Conservation (phyloP, 352 stramenopile genomes). For the Hyaloperonospora arabidopsidis region DNA sequence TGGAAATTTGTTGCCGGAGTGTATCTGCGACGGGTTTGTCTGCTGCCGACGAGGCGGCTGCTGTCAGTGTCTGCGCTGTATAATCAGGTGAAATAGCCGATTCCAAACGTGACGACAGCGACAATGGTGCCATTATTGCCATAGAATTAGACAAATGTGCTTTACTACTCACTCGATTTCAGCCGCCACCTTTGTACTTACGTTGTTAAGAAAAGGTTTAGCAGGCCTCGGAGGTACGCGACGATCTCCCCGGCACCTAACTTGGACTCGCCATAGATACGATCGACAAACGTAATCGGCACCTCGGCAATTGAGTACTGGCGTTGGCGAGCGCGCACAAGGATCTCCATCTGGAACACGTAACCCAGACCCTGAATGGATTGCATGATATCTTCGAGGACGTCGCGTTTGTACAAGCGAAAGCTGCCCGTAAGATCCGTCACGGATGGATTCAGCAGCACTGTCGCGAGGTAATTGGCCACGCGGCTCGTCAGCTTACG, state of each 20-base stretch:
- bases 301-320: constrained; percentile 92
- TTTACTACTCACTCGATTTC: constrained; percentile 1
- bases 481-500: constrained; percentile 95
- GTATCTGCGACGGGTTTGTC: no score
- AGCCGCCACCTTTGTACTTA: constrained; percentile 26
- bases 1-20: no score
- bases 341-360: constrained; percentile 99
- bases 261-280: constrained; percentile 98
- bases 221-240: constrained; percentile 92
- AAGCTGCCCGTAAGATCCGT: constrained; percentile 97
- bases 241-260: constrained; percentile 96
- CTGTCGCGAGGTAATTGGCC: constrained; percentile 96
- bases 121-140: neutral
- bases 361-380: constrained; percentile 88
- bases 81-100: no score
- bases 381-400: constrained; percentile 93
- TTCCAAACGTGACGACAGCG: no score
- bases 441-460: constrained; percentile 91
- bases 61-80: no score
- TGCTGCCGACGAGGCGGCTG: no score
- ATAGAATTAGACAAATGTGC: neutral
- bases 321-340: constrained; percentile 89
- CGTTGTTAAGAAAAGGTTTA: constrained; percentile 94
- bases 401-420: constrained; percentile 92
- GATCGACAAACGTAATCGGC: constrained; percentile 97